Evolutionary conservation across 768 basidiomycete species (phyloP), one percentile per base, ranked within the genome.

Genomic region (Leccinum boreale): DNA sequence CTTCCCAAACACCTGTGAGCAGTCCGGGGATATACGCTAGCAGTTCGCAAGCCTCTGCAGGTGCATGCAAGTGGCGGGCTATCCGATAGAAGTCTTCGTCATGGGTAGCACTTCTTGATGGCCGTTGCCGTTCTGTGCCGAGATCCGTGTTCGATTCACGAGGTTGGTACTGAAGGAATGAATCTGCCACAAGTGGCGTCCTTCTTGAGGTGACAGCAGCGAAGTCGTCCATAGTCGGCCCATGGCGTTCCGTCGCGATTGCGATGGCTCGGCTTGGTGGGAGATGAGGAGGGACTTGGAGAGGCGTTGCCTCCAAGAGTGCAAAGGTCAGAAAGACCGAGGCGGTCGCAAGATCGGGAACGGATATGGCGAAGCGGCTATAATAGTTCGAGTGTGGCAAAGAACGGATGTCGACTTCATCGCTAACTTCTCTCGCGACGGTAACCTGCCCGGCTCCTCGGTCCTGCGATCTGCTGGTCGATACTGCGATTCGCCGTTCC

Each of bases 1-100:
- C 85, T 70, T 85, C 79, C 85, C 85, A 87, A 58, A 80, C 65
- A 3, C 84, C 85, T 28, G 81, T 74, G 55, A 86, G 73, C 33
- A 75, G 67, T 17, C 81, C 82, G 39, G 78, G 77, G 63, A 72
- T 64, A 62, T 76, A 77, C 24, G 67, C 61, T 50, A 67, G 65
- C n/a, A 60, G 63, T 56, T 69, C 67, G 59, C 65, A 61, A 58
- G 63, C 63, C 11, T 67, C 65, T 57, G 54, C 44, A 24, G 58
- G 61, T 42, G 57, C 50, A 11, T 57, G 45, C 52, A 63, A 21
- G 33, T 39, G 58, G 33, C 57, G 65, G 45, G 67, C 62, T 57
- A 70, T 65, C 56, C 73, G 74, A 70, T 69, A 67, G 70, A 77
- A 77, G 65, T 74, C 74, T 66, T 74, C 70, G 58, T 75, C 72